Evolutionary conservation across 177 flowering plant species (phyloP).

Genomic region (Telopea speciosissima): DNA sequence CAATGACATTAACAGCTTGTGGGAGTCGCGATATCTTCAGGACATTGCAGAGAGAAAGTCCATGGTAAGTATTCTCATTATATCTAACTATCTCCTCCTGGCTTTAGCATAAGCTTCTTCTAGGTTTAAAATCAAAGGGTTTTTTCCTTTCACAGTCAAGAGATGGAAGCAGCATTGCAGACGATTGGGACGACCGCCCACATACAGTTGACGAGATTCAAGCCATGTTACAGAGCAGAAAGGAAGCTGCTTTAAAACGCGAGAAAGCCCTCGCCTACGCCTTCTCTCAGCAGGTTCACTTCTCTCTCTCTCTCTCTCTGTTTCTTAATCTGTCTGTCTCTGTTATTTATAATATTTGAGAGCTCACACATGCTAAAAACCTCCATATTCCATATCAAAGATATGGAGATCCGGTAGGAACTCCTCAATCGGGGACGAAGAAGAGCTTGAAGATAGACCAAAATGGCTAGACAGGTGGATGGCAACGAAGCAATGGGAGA

Average conservation of each 20-base stretch:
- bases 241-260: constrained; percentile 36
- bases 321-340: not conserved
- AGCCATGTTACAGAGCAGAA: constrained; percentile 44
- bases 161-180: constrained; percentile 39
- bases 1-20: constrained; percentile 46
- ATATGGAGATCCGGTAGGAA: constrained; percentile 39
- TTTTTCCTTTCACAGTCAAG: constrained; percentile 26
- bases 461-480: constrained; percentile 69
- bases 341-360: not conserved
- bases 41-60: constrained; percentile 48
- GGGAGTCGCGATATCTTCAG: constrained; percentile 54
- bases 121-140: not conserved
- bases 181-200: constrained; percentile 40
- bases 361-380: not conserved
- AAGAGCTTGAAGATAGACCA: constrained; percentile 34
- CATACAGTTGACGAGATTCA: constrained; percentile 59
- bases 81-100: not conserved
- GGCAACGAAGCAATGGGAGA: constrained; percentile 46
- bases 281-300: constrained; percentile 29
- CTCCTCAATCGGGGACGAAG: constrained; percentile 38
- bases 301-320: constrained; percentile 5
- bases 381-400: constrained; percentile 15
- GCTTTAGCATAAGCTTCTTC: not conserved
- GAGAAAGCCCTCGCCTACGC: constrained; percentile 34
- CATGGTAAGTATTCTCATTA: constrained; percentile 26